phyloP scores from a whole-genome alignment of 495 filamentous ascomycete species.

The Filosporella fistucella region DNA sequence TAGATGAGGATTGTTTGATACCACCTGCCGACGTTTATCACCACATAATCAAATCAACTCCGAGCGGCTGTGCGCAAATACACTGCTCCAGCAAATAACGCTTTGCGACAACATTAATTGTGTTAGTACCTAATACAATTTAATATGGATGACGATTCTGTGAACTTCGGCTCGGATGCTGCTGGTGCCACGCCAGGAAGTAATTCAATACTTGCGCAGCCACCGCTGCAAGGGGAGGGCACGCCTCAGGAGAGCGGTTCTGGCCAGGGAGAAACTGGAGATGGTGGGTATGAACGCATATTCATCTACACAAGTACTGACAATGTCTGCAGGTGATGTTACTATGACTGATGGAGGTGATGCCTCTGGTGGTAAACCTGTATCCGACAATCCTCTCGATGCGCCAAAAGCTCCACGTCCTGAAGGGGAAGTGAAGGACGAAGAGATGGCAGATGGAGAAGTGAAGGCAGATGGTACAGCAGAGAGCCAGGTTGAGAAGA shows the following conservation, averaged over 20 bases:
- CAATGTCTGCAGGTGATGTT: conserved; percentile 34
- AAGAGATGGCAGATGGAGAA: conserved; percentile 76
- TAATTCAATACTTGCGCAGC: conserved; percentile 48
- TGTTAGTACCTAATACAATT: not conserved
- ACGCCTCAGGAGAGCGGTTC: conserved; percentile 31
- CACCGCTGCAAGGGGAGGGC: conserved; percentile 36
- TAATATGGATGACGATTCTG: conserved; percentile 49
- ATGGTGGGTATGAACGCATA: conserved; percentile 15
- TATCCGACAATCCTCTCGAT: conserved; percentile 81
- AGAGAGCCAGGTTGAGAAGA: conserved; percentile 35
- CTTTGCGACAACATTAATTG: conserved; percentile 22
- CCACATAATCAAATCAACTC: too few species aligned
- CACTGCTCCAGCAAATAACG: not conserved
- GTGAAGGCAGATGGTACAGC: conserved; percentile 29
- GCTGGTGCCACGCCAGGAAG: conserved; percentile 44
- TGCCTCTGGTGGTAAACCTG: conserved; percentile 47
- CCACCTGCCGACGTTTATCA: too few species aligned
- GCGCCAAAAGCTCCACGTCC: conserved; percentile 72
- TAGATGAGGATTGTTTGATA: too few species aligned
- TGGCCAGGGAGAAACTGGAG: conserved; percentile 4
- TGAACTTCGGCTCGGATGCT: conserved; percentile 48
- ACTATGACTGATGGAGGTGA: conserved; percentile 47
- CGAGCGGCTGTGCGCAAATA: conserved; percentile 7
- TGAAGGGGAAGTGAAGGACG: conserved; percentile 68
- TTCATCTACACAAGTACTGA: conserved; percentile 9